Conservation (phyloP, 148 eudicot species). For the Camellia sinensis region DNA sequence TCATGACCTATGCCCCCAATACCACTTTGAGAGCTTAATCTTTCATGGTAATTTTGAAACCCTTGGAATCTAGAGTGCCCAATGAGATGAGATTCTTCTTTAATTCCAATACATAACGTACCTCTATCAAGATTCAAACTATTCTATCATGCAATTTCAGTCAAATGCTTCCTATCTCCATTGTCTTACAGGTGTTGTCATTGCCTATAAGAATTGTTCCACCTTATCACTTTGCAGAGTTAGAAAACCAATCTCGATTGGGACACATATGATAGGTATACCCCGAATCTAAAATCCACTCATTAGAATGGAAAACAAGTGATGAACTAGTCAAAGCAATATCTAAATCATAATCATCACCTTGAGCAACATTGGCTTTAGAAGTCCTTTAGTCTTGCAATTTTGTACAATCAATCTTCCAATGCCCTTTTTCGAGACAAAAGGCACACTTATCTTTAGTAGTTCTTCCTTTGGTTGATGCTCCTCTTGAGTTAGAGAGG, state of each 20-base stretch:
- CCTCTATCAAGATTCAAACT: neutral
- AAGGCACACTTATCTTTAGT: neutral
- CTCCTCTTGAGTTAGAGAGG: neutral
- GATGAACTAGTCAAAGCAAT: neutral
- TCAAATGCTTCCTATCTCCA: neutral
- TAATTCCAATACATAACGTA: neutral
- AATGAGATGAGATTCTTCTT: slow-evolving; percentile 10
- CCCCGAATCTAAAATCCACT: slow-evolving; percentile 3
- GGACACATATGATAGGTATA: slow-evolving; percentile 4
- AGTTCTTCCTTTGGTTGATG: neutral
- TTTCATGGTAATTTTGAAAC: neutral
- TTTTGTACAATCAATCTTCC: neutral
- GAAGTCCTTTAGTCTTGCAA: neutral
- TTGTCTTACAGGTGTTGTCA: neutral
- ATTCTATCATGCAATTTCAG: neutral
- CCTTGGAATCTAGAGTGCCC: neutral
- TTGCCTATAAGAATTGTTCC: neutral
- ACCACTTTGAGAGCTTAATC: neutral
- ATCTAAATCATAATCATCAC: neutral
- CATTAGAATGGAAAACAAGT: neutral
- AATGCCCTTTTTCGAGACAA: neutral
- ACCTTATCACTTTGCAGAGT: neutral
- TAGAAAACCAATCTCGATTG: neutral
- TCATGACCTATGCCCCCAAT: neutral
- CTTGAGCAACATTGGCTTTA: neutral